Evolutionary conservation across 805 yeast genomes (phyloP), one percentile per base, ranked within the genome.

Genomic region (Pichia cephalocereana): DNA sequence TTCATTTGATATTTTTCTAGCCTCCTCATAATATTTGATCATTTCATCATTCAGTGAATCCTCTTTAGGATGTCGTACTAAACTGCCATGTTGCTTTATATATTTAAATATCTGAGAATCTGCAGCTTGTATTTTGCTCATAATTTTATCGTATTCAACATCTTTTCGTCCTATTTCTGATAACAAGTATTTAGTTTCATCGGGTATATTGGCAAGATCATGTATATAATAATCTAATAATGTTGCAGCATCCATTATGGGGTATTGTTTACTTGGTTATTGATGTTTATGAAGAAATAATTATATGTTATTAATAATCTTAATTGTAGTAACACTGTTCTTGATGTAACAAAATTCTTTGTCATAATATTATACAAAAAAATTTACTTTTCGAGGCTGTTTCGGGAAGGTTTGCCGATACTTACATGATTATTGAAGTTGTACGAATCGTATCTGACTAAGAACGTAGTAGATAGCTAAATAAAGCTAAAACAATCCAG

Each of bases 181-280:
- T 43, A 91, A 68, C 37, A 88, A 68, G 58, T 85, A 87, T 46
- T 82, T 82, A 41, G 91, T 75, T 65, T 91, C 99, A 6, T 87
- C 81, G 26, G 96, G 96, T 41, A 93, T 73, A 57, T 90, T 91
- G 11, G 91, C 80, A 40, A 91, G 48, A 47, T 67, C 69, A 47
- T 67, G 70, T 6, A 83, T 77, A 50, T 83, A 81, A 56, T 83
- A 86, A 54, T 84, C 91, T 38, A 84, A 64, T 8, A 82, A 76
- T 1, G 93, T 77, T n/a, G 96, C 89, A 4, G 97, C 90, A 67
- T 90, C 98, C 96, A 87, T 87, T 14, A 45, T 57, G 8, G 26
- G 26, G 26, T 23, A 23, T 23, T 30, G 14, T 30, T 30, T 9
- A 12, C 7, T 9, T 10, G 14, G 32, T 30, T 30, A 12, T 14